Evolutionary conservation across 2,329 filamentous ascomycete genomes (phyloP).

Genomic region (Ceratocystis huliohia): DNA sequence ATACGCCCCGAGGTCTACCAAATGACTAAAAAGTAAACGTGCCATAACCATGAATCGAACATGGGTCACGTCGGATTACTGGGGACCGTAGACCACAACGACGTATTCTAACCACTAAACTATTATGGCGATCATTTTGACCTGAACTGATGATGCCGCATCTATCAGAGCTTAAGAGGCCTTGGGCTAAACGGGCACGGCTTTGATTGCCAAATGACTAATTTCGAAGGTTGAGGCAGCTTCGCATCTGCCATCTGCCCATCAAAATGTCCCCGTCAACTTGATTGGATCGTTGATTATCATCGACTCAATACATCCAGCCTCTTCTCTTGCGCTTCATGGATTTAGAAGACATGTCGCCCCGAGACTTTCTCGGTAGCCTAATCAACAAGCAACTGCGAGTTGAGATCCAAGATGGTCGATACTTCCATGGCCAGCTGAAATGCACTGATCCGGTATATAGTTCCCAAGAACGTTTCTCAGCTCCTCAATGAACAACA

Average conservation of each 20-base stretch:
- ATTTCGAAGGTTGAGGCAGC: background rate
- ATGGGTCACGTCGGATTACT: constrained; percentile 20
- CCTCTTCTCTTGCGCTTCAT: background rate
- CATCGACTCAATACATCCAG: background rate
- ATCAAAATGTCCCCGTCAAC: too few relatives aligned
- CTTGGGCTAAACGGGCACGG: accelerated
- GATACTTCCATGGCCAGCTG: constrained; percentile 80
- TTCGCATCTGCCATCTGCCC: background rate
- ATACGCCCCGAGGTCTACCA: background rate
- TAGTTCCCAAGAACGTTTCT: constrained; percentile 21
- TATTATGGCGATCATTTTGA: constrained; percentile 14
- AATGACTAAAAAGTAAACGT: background rate
- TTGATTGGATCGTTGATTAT: too few relatives aligned
- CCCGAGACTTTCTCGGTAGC: constrained; percentile 15
- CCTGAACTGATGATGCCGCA: background rate
- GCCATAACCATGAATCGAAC: constrained; percentile 22
- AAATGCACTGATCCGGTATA: constrained; percentile 87
- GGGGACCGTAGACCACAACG: constrained; percentile 15
- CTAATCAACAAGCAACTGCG: constrained; percentile 70
- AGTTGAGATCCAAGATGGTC: constrained; percentile 66
- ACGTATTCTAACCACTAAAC: constrained; percentile 21
- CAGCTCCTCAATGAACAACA: background rate
- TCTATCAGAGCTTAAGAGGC: background rate
- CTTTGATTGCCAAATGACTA: background rate
- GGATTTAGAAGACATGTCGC: background rate